Evolutionary conservation across 2,329 filamentous ascomycete genomes (phyloP), one percentile per base, ranked within the genome.

Genomic region (Cercospora zeae-maydis): DNA sequence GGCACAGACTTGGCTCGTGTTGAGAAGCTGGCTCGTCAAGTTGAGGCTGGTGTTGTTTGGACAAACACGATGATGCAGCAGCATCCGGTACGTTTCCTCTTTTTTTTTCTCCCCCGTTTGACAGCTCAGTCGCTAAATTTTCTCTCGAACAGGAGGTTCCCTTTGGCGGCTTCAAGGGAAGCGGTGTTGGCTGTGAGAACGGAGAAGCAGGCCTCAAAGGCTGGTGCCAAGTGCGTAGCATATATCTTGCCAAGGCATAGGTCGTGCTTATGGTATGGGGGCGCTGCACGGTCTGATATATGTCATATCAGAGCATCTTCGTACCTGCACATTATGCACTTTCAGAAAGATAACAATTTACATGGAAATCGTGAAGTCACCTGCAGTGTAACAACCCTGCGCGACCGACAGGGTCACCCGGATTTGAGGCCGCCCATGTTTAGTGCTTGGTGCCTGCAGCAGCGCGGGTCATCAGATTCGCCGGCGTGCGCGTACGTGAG

Each of bases 21-120:
- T 14, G 87, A 92, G 71, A 84, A 90, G 74, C 81, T 97, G 59
- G 86, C 88, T 42, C 88, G 95, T 61, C 82, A 87, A 58, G 86
- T 97, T 53, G 92, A 96, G 75, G 92, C 93, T 57, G 93, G 93
- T 56, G 96, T 93, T 3, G 92, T 96, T 52, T 97, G 65, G 65
- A 65, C 65, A 2, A 66, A 67, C 11, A 63, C 60, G 6, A 65
- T 67, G 60, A 67, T 67, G 65, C 65, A 67, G 63, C 65, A 67
- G 63, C 65, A 67, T 61, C 65, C 65, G 31, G 63, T 66, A 33
- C 61, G 24, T 27, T 27, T 14, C 11, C 11, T 34, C 27, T 19
- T 11, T 3, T 16, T 13, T 14, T 2, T 39, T 33, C n/a, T 24
- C 14, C 2, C 7, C 11, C 10, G 13, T 2, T 27, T 27, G 24